Base-by-base conservation (phyloP, 139 green algal genomes). In the Tetradesmus lagerheimii region DNA sequence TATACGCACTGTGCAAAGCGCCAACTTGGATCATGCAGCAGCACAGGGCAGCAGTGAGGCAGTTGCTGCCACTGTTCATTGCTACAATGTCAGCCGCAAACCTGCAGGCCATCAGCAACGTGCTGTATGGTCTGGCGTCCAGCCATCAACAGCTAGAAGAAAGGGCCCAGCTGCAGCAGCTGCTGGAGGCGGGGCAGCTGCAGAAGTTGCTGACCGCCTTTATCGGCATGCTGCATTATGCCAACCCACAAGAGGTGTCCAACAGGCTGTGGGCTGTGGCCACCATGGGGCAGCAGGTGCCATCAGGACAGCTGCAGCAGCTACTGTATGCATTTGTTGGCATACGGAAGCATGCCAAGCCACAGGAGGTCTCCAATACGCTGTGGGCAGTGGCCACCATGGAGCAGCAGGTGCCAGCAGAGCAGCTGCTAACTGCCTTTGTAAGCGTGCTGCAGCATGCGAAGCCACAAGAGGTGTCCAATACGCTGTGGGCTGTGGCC, bases 271-370 rank as follows among this genome's bases (percentile, higher is more conserved):
- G 67, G 67, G 67, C 67, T 39, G 67, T 78, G 29, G 67, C 67
- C 8, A 38, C 67, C 67, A 78, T 78, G 67, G 67, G 67, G 67
- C 67, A 39, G 67, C 67, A 78, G 67, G 67, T 78, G 67, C 67
- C 67, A 15, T 11, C 29, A 78, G 62, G 62, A 23, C 62, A 34
- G 25, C 62, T 74, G 62, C 62, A 74, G 62, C 62, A 74, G 62
- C 62, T 74, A 11, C 62, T 74, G 62, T 6, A 4, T 74, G 62
- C 62, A 5, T 50, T 50, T 50, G 29, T 38, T 35, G n/a, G 35
- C n/a, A 37, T 80, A 41, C 35, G 29, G 77, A 12, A 12, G 12
- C 14, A 31, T 83, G 37, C 74, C 6, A 50, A 50, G 43, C 43
- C 43, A 50, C 43, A 66, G 53, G 53, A 11, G 20, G 53, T 66